Evolutionary conservation across 2,329 filamentous ascomycete species (phyloP), one percentile per base, ranked within the genome.

Genomic region (Pestalotiopsis sp.): DNA sequence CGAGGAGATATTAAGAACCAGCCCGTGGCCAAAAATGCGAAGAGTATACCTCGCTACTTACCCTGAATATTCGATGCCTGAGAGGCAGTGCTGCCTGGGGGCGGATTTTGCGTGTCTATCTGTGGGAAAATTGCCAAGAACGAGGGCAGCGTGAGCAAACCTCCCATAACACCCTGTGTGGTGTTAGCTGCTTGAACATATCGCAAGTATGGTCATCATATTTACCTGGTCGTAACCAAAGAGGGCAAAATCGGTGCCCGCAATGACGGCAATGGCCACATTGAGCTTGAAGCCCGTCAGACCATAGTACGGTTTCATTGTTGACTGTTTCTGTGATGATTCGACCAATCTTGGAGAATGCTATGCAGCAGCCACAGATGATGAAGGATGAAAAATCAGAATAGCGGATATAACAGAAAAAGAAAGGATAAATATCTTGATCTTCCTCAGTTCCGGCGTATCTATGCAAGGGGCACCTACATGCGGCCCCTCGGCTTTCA

Each of bases 181-280:
- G 36, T 23, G 31, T 39, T 9, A 62, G 31, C 36, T 39, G 4
- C 27, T 17, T 3, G 23, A 17, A 4, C 7, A 27, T 23, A 2
- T 23, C 17, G 27, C 4, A 13, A n/a, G 23, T 59, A 9, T 27
- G 25, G 57, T 27, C 3, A 36, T 59, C 12, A 36, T 11, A 27
- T 38, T 14, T 20, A 70, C 69, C 66, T 71, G 69, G 23, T 71
- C 69, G 52, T 71, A 71, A 20, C 68, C 69, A 31, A 71, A 71
- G 25, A 71, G 69, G 23, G 69, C 69, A n/a, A 71, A 71, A 49
- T 71, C 69, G 31, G 65, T 68, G 58, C 69, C 69, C 5, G 69
- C 69, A 20, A 71, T 69, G 49, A 69, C 31, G 13, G 69, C 69
- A 23, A 71, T 71, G 39, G 69, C 69, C 56, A 71, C 52, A 12